These are phyloP conservation scores for Diaporthe sp. DNA, from an alignment of 2,329 filamentous ascomycete genomes.

Conservation along the genomic window DNA sequence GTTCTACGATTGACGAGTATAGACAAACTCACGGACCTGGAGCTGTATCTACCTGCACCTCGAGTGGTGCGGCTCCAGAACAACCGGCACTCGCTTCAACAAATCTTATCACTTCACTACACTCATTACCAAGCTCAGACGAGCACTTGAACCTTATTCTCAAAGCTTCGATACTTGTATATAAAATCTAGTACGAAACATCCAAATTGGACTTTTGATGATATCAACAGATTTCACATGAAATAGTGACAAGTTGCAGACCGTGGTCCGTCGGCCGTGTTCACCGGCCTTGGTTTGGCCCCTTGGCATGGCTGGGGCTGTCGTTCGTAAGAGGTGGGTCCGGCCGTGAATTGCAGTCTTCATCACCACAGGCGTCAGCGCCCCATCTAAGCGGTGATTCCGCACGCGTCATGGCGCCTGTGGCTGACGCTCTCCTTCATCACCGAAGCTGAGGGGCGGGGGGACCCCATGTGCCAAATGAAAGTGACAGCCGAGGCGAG, in stretches of 20 bases:
- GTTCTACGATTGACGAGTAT: constrained; percentile 39
- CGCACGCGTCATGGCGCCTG: constrained; percentile 31
- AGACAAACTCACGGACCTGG: constrained; percentile 36
- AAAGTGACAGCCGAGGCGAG: constrained; percentile 15
- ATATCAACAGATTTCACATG: constrained; percentile 4
- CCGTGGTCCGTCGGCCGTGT: not conserved
- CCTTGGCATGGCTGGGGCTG: constrained; percentile 9
- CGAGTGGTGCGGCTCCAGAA: not conserved
- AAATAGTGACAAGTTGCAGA: not conserved
- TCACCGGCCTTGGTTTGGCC: constrained; percentile 22
- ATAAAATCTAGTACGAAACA: constrained; percentile 26
- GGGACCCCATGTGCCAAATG: not conserved
- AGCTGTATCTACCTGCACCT: not conserved
- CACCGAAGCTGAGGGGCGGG: constrained; percentile 12
- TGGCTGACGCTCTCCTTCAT: constrained; percentile 22
- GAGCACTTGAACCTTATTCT: constrained; percentile 15
- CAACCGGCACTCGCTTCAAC: constrained; percentile 32
- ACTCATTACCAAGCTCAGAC: constrained; percentile 32
- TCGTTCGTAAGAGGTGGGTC: constrained; percentile 23
- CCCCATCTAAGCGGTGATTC: constrained; percentile 17
- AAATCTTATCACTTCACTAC: constrained; percentile 37
- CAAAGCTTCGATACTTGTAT: constrained; percentile 36
- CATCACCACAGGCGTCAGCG: not conserved
- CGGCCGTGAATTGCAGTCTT: not conserved
- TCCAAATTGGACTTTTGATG: constrained; percentile 10